These are phyloP conservation scores for Panaeolus papilionaceus DNA, from an alignment of 768 basidiomycete species.

Conservation along the genomic window DNA sequence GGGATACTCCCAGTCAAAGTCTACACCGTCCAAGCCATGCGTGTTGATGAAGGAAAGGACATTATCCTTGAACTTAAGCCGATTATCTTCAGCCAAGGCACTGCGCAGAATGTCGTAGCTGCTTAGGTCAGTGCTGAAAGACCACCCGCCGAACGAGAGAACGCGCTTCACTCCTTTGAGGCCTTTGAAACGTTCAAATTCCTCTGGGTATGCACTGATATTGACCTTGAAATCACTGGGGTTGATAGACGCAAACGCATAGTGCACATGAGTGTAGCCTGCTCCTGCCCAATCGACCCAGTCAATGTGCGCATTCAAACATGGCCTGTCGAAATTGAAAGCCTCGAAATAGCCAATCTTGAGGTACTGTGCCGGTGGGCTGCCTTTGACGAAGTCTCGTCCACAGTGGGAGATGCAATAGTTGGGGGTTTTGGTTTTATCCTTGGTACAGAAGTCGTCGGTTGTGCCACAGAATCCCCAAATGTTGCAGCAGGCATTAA, in stretches of 20 bases:
- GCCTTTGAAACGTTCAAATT: not conserved
- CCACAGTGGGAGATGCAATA: conserved; percentile 5
- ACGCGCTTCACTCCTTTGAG: not conserved
- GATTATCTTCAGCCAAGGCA: conserved; percentile 3
- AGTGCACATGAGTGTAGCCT: conserved; percentile 2
- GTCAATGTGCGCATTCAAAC: not conserved
- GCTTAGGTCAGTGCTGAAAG: conserved; percentile 3
- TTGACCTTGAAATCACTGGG: conserved; percentile 2
- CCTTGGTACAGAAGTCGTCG: conserved; percentile 14
- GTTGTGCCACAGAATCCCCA: conserved; percentile 21
- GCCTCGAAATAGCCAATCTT: not conserved
- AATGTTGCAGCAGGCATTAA: conserved; percentile 12
- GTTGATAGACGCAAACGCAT: not conserved
- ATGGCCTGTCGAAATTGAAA: conserved; percentile 3
- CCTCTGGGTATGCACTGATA: not conserved
- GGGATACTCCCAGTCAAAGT: not conserved
- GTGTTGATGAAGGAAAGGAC: not conserved
- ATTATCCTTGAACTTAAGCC: not conserved
- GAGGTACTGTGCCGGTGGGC: not conserved
- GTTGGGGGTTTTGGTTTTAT: not conserved
- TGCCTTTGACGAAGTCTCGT: conserved; percentile 3
- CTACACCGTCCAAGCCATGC: conserved; percentile 2
- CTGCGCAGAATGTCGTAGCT: not conserved
- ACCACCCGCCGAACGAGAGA: not conserved
- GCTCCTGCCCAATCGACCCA: not conserved